These are phyloP conservation scores for Adansonia madagascariensis DNA, from an alignment of 441 rosid species.

Conservation along the genomic window DNA sequence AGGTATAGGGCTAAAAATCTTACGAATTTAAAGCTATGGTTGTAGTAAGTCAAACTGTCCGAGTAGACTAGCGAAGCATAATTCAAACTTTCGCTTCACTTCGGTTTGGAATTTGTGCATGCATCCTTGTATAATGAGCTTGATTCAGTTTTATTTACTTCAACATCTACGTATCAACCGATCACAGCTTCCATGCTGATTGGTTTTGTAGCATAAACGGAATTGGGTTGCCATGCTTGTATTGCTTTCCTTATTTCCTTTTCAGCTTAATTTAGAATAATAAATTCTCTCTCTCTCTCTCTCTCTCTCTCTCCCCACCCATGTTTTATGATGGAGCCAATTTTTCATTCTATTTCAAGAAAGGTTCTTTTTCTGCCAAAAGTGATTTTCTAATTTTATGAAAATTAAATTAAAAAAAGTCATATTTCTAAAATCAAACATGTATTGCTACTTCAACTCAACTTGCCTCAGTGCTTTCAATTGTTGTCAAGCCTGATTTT, in stretches of 20 bases:
- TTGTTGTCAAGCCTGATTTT: neutral
- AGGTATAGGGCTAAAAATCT: neutral
- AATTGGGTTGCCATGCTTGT: neutral
- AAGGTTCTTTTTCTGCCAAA: neutral
- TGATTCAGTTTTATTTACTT: neutral
- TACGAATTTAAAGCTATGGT: neutral
- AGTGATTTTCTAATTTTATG: neutral
- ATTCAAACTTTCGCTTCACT: neutral
- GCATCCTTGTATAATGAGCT: neutral
- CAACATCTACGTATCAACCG: neutral
- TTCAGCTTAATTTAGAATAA: neutral
- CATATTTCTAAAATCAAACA: neutral
- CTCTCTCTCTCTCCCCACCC: too few relatives aligned
- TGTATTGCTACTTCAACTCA: neutral
- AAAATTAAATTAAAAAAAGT: neutral
- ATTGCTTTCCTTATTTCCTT: neutral
- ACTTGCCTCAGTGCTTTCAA: neutral
- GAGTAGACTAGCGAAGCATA: neutral
- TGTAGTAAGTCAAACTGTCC: neutral
- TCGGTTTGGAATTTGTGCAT: neutral
- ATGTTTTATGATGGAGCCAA: neutral
- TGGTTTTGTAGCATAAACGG: conserved; percentile 4
- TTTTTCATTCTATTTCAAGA: neutral
- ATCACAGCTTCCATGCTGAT: neutral
- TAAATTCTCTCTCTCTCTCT: neutral